A percentile compares a stretch with the other conserved stretches of the same genome.
phyloP scores from a whole-genome alignment of 2,329 filamentous ascomycete genomes.

The Beauveria rudraprayagi region DNA sequence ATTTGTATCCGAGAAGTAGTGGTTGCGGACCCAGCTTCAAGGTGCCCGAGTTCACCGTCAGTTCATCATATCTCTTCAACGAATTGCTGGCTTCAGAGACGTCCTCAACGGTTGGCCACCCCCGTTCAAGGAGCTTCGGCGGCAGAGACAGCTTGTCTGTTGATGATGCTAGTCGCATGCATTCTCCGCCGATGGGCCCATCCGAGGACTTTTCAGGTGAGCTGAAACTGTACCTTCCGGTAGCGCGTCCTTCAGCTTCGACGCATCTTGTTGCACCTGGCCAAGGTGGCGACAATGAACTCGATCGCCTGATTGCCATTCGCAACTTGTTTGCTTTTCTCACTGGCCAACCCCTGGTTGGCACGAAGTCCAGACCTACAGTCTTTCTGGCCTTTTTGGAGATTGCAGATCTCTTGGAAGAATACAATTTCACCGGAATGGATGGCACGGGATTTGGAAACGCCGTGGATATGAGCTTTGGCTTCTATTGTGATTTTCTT shows the following conservation, averaged over 20 bases:
- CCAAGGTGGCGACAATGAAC: conserved; percentile 29
- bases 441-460: conserved; percentile 53
- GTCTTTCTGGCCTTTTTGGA: conserved; percentile 47
- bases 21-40: conserved; percentile 52
- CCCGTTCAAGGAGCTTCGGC: conserved; percentile 36
- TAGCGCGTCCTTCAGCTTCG: conserved; percentile 29
- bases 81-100: conserved; percentile 42
- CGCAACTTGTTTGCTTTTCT: conserved; percentile 61
- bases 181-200: conserved; percentile 31
- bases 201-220: conserved; percentile 32
- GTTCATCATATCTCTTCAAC: conserved; percentile 46
- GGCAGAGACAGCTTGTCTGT: conserved; percentile 40
- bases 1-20: conserved; percentile 44
- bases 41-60: conserved; percentile 45
- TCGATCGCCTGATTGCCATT: conserved; percentile 50
- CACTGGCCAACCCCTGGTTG: conserved; percentile 54
- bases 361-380: conserved; percentile 43
- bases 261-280: conserved; percentile 27
- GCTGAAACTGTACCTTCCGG: conserved; percentile 46
- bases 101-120: conserved; percentile 22
- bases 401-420: conserved; percentile 44
- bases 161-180: conserved; percentile 38
- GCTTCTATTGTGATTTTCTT: conserved; percentile 69
- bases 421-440: conserved; percentile 49
- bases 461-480: conserved; percentile 56